Conservation (phyloP, 2,329 filamentous ascomycete genomes). For the Curvularia lunata region DNA sequence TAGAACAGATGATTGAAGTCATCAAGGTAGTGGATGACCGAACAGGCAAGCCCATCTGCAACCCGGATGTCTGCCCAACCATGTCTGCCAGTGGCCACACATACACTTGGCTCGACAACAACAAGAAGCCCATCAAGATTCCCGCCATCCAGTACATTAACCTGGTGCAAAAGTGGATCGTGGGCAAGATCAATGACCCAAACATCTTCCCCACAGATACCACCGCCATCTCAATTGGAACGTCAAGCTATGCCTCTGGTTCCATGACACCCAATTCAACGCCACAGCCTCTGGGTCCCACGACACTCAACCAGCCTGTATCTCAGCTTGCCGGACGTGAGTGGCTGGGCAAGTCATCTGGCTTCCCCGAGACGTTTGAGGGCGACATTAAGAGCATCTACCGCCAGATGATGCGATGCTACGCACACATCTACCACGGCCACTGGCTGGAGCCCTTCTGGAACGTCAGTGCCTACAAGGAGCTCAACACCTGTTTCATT, state of each 20-base stretch:
- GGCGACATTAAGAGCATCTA: slow-evolving; percentile 79
- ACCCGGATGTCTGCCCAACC: slow-evolving; percentile 79
- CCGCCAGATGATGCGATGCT: slow-evolving; percentile 62
- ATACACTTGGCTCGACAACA: slow-evolving; percentile 93
- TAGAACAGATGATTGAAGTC: slow-evolving; percentile 87
- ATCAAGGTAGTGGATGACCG: slow-evolving; percentile 85
- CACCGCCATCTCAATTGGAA: slow-evolving; percentile 69
- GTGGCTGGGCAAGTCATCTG: slow-evolving; percentile 90
- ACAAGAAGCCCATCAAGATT: slow-evolving; percentile 86
- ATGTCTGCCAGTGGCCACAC: slow-evolving; percentile 96
- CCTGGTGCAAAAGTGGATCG: slow-evolving; percentile 96
- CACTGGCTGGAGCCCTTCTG: slow-evolving; percentile 60
- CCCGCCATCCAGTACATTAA: slow-evolving; percentile 93
- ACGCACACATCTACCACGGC: slow-evolving; percentile 60
- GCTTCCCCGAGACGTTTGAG: slow-evolving; percentile 61
- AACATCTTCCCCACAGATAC: slow-evolving; percentile 89
- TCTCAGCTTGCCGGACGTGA: slow-evolving; percentile 70
- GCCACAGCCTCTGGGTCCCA: slow-evolving; percentile 55
- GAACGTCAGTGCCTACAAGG: slow-evolving; percentile 56
- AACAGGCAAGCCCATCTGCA: slow-evolving; percentile 78
- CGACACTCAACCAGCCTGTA: slow-evolving; percentile 60
- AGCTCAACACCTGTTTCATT: slow-evolving; percentile 62
- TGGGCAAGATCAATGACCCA: slow-evolving; percentile 90
- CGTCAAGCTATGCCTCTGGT: slow-evolving; percentile 62
- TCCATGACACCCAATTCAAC: slow-evolving; percentile 56